Percentiles rank a stretch among this genome's conserved stretches.
Evolutionary conservation across 805 yeast species (phyloP).

Genomic region (Kregervanrija fluxuum): DNA sequence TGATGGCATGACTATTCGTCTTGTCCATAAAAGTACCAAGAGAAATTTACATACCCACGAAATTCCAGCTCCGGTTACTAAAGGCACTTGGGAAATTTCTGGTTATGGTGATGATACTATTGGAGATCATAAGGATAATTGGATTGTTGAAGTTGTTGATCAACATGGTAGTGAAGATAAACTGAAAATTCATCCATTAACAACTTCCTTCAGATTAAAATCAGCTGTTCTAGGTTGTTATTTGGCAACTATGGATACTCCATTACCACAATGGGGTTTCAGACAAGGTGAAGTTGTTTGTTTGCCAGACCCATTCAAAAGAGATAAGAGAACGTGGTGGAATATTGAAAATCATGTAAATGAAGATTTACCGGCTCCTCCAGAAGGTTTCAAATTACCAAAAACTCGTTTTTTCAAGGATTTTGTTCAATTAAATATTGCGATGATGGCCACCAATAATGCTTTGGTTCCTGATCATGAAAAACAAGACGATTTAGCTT

Average conservation of each 20-base stretch:
- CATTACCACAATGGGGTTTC: conserved; percentile 79
- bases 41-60: conserved; percentile 79
- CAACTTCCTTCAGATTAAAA: conserved; percentile 63
- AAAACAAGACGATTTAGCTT: conserved; percentile 63
- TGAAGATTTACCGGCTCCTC: conserved; percentile 49
- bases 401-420: conserved; percentile 72
- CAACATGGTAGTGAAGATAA: conserved; percentile 48
- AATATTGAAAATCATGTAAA: conserved; percentile 69
- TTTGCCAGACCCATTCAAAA: conserved; percentile 51
- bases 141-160: conserved; percentile 78
- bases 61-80: conserved; percentile 67
- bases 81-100: conserved; percentile 70
- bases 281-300: conserved; percentile 88
- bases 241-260: conserved; percentile 62
- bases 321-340: conserved; percentile 89
- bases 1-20: conserved; percentile 62
- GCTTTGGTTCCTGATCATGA: conserved; percentile 76
- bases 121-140: conserved; percentile 82
- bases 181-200: conserved; percentile 60
- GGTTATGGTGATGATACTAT: conserved; percentile 69
- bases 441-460: conserved; percentile 84
- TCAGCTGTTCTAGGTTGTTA: conserved; percentile 65
- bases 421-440: conserved; percentile 66
- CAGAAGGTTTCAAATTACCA: conserved; percentile 59
- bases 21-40: conserved; percentile 64